Base-by-base conservation (phyloP, 2,329 filamentous ascomycete species). In the Colletotrichum camelliae region DNA sequence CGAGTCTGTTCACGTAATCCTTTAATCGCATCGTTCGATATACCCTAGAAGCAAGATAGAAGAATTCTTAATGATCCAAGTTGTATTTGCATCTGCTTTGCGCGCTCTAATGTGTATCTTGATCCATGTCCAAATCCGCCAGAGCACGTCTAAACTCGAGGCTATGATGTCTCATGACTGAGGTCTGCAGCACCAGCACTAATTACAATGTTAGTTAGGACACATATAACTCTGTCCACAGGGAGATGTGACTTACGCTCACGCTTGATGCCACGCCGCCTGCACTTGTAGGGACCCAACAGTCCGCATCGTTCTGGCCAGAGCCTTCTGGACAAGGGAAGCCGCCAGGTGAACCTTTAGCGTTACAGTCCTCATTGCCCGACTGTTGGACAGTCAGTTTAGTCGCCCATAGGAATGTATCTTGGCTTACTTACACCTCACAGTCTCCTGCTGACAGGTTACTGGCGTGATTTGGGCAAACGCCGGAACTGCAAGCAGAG, bases 21-120 rank as follows among this genome's bases (percentile, higher is more conserved):
- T 43, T 55, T 55, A 37, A 69, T 33, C 9, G 48, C 27, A 24
- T 75, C 57, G 9, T 60, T 68, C 61, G 16, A 67, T 67, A 75
- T 75, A 75, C 72, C 72, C 72, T 62, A 72, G 52, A 72, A 61
- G 68, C 61, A 52, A 18, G 61, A 67, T 67, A 62, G 24, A 75
- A 35, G 16, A 65, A 37, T 21, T 66, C 16, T 12, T 70, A 29
- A 43, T 70, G 66, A 43, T 43, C 27, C 31, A 39, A 48, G 5
- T 48, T 48, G 0, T 9, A n/a, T 4, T 48, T 48, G 9, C 18
- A 33, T 21, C 24, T 5, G 18, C 55, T 31, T n/a, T n/a, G n/a
- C n/a, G n/a, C n/a, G n/a, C n/a, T n/a, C n/a, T n/a, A n/a, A 24
- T 58, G 24, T 18, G n/a, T 52, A 4, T 52, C 1, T 21, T 5